phyloP scores from a whole-genome alignment of 2,329 filamentous ascomycete species.

The Diplodia sapinea region DNA sequence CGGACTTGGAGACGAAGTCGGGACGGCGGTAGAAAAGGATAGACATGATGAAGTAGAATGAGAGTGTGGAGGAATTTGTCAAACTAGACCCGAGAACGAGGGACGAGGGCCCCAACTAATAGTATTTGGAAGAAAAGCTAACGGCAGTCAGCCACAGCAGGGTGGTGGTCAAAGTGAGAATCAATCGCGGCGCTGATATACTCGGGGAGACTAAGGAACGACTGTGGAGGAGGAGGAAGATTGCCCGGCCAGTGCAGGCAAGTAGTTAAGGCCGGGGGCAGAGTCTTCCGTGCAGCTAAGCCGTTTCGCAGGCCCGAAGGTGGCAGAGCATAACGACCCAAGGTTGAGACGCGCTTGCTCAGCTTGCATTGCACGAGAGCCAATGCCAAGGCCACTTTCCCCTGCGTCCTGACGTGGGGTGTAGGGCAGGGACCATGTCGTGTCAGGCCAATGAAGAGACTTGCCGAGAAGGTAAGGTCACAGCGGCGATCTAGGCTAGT shows the following conservation, averaged over 20 bases:
- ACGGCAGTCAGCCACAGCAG: constrained; percentile 6
- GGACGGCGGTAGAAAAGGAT: constrained; percentile 35
- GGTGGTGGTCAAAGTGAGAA: not conserved
- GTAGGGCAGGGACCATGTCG: not conserved
- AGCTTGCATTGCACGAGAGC: not conserved
- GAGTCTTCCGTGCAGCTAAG: not conserved
- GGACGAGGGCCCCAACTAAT: constrained; percentile 3
- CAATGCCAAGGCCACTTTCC: constrained; percentile 10
- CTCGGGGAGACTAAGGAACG: not conserved
- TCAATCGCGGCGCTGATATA: not conserved
- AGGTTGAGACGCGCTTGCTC: constrained; percentile 3
- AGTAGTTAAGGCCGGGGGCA: constrained; percentile 3
- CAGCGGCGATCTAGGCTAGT: constrained; percentile 6
- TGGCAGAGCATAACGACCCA: not conserved
- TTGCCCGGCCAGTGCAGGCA: not conserved
- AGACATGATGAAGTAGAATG: constrained; percentile 31
- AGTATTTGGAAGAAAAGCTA: constrained; percentile 10
- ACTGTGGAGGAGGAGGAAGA: not conserved
- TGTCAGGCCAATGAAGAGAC: constrained; percentile 6
- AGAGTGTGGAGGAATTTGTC: constrained; percentile 1
- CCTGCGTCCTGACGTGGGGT: constrained; percentile 17
- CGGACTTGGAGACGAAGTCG: constrained; percentile 27
- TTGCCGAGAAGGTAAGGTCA: constrained; percentile 4
- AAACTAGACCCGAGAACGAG: not conserved
- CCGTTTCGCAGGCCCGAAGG: not conserved